phyloP scores from a whole-genome alignment of 306 rosid species.

The Begonia loranthoides region DNA sequence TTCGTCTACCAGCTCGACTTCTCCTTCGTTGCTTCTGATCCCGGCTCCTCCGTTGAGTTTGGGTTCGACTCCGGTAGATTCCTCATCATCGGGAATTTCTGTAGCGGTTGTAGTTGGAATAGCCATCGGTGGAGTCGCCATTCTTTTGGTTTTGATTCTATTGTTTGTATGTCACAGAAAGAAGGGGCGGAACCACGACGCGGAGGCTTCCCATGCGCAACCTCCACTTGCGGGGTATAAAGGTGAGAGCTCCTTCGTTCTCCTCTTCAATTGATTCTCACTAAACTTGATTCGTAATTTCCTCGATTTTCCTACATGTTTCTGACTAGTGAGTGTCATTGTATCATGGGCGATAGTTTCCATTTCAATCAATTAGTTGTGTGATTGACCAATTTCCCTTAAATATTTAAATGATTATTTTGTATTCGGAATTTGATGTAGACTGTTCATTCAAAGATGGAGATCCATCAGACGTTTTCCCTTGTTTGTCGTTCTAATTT shows the following conservation, averaged over 20 bases:
- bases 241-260: slow-evolving; percentile 25
- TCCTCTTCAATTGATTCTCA: no score
- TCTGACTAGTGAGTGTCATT: no score
- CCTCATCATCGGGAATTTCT: slow-evolving; percentile 26
- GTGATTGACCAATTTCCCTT: no score
- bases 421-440: no score
- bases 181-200: slow-evolving; percentile 54
- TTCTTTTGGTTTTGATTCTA: slow-evolving; percentile 40
- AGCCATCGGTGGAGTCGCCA: slow-evolving; percentile 52
- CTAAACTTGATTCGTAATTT: no score
- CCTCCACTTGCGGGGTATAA: slow-evolving; percentile 42
- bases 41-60: slow-evolving; percentile 26
- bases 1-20: slow-evolving; percentile 8
- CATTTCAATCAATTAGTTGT: no score
- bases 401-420: no score
- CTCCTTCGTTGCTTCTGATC: slow-evolving; percentile 17
- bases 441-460: no score
- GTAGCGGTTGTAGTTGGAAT: slow-evolving; percentile 54
- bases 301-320: no score
- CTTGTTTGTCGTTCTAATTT: no score
- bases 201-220: slow-evolving; percentile 40
- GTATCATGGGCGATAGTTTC: no score
- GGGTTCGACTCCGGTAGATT: slow-evolving; percentile 7
- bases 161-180: slow-evolving; percentile 54
- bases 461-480: no score